A percentile compares a stretch with the other conserved stretches of the same genome.
These are phyloP conservation scores for Wickerhamomyces rabaulensis DNA, from an alignment of 805 yeast genomes.

Conservation along the genomic window DNA sequence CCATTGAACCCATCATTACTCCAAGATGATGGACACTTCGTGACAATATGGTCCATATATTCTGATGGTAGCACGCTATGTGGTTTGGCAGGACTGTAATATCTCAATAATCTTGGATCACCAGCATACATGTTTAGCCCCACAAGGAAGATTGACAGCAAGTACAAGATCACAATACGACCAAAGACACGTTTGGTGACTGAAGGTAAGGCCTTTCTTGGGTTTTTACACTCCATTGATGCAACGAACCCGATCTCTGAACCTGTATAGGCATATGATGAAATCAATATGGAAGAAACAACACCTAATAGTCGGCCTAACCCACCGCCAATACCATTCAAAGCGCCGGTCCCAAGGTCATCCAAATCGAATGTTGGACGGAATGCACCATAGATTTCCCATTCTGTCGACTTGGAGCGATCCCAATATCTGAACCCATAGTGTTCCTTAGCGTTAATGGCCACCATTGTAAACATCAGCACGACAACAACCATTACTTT, in stretches of 20 bases:
- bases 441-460: constrained; percentile 43
- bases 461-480: constrained; percentile 58
- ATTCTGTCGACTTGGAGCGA: constrained; percentile 41
- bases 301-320: constrained; percentile 58
- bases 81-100: constrained; percentile 26
- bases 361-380: constrained; percentile 63
- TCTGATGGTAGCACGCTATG: constrained; percentile 1
- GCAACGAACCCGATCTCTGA: constrained; percentile 81
- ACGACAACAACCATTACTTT: constrained; percentile 50
- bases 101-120: constrained; percentile 65
- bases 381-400: constrained; percentile 59
- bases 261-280: constrained; percentile 75
- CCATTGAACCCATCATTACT: constrained; percentile 14
- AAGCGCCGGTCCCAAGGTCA: constrained; percentile 54
- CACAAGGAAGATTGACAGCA: constrained; percentile 61
- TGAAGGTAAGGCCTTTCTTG: constrained; percentile 68
- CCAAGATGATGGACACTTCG: constrained; percentile 3
- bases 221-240: constrained; percentile 81
- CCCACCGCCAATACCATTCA: constrained; percentile 54
- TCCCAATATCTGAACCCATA: constrained; percentile 76
- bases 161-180: constrained; percentile 60
- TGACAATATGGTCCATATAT: constrained; percentile 7
- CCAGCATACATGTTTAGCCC: constrained; percentile 74
- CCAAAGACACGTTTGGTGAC: constrained; percentile 75
- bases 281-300: constrained; percentile 54